Conservation (phyloP, 1,284 basidiomycete genomes). For the Rhodotorula sp. region DNA sequence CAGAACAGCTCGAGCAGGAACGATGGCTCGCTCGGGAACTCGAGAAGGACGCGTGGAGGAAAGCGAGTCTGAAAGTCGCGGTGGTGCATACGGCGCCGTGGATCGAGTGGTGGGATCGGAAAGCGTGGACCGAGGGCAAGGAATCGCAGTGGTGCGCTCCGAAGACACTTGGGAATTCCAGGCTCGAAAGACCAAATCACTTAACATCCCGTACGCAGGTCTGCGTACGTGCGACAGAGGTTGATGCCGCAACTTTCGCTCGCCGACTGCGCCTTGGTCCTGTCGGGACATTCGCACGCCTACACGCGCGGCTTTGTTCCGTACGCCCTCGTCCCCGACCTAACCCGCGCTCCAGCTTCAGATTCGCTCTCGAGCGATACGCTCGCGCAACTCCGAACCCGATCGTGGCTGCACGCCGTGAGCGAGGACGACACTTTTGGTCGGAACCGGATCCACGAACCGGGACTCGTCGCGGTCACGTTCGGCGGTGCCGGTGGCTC, state of each 20-base stretch:
- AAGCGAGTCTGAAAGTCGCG: constrained; percentile 38
- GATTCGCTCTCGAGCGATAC: constrained; percentile 13
- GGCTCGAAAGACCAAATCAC: background rate
- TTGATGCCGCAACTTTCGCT: constrained; percentile 36
- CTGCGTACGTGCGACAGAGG: constrained; percentile 36
- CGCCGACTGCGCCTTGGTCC: constrained; percentile 25
- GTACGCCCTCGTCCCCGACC: constrained; percentile 20
- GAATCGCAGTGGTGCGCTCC: constrained; percentile 40
- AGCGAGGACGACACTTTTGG: background rate
- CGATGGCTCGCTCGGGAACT: constrained; percentile 42
- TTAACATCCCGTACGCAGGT: constrained; percentile 15
- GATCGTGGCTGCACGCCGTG: background rate
- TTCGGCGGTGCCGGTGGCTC: constrained; percentile 41
- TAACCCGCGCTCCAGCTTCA: constrained; percentile 12
- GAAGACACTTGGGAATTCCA: too few relatives aligned
- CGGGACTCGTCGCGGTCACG: constrained; percentile 33
- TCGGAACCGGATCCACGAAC: constrained; percentile 12
- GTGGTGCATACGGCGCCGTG: constrained; percentile 44
- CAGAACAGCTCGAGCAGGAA: constrained; percentile 40
- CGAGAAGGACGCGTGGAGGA: constrained; percentile 32
- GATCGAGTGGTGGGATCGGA: constrained; percentile 40
- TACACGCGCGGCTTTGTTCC: constrained; percentile 43
- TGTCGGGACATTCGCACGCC: constrained; percentile 43
- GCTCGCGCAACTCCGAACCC: constrained; percentile 9
- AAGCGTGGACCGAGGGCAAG: constrained; percentile 38